These are phyloP conservation scores for Vigna mungo DNA, from an alignment of 306 rosid species.

Conservation along the genomic window DNA sequence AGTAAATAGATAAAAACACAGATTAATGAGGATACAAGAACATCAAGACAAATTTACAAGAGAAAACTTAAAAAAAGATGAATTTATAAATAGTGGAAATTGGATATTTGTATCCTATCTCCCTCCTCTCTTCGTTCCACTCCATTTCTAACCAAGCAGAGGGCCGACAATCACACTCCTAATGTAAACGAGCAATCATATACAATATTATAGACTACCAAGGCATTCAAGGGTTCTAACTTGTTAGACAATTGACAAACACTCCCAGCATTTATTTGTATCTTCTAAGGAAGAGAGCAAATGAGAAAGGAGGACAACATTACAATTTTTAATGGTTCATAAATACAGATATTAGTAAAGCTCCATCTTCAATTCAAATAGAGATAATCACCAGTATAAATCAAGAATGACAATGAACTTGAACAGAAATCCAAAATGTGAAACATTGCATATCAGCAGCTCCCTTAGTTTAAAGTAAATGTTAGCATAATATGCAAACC, in stretches of 20 bases:
- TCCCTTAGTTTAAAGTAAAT: not conserved
- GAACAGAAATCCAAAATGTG: not conserved
- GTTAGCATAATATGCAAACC: no score
- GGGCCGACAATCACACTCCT: not conserved
- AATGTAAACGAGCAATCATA: no score
- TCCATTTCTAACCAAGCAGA: conserved; percentile 1
- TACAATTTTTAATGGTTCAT: not conserved
- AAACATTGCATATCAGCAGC: not conserved
- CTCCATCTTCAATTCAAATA: not conserved
- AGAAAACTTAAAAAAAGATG: not conserved
- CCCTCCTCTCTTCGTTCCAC: not conserved
- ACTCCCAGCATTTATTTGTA: not conserved
- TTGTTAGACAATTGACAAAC: not conserved
- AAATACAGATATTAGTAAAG: not conserved
- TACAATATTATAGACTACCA: not conserved
- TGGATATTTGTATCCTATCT: not conserved
- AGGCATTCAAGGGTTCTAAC: not conserved
- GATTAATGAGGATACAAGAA: not conserved
- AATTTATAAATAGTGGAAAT: not conserved
- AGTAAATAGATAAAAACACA: not conserved
- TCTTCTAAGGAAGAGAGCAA: not conserved
- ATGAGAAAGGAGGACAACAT: not conserved
- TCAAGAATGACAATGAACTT: not conserved
- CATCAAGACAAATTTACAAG: not conserved
- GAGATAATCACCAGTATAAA: not conserved